Evolutionary conservation across 2,329 filamentous ascomycete species (phyloP).

Genomic region (Xylaria digitata): DNA sequence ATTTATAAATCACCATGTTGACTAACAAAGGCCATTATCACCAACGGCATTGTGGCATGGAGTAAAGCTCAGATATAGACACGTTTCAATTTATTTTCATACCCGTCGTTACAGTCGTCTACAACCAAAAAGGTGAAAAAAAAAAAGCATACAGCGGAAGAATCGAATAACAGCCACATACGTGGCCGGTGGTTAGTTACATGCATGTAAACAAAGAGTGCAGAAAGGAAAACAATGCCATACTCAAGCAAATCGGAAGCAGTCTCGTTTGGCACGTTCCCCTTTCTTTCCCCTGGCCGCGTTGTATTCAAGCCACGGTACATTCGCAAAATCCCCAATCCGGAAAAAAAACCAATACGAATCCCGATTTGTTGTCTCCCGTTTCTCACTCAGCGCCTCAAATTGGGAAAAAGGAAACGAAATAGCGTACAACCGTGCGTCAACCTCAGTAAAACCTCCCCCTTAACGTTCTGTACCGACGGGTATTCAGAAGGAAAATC

Average conservation of each 20-base stretch:
- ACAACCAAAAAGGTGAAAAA: slow-evolving; percentile 11
- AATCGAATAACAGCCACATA: slow-evolving; percentile 6
- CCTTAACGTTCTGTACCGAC: not conserved
- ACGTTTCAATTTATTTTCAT: slow-evolving; percentile 28
- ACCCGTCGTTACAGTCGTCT: slow-evolving; percentile 27
- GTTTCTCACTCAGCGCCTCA: not conserved
- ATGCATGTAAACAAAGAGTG: slow-evolving; percentile 17
- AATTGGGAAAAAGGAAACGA: not conserved
- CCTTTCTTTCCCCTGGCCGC: not conserved
- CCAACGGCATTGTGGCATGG: not conserved
- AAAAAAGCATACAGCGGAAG: slow-evolving; percentile 15
- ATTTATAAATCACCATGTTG: not conserved
- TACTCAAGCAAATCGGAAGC: slow-evolving; percentile 4
- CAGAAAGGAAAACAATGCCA: slow-evolving; percentile 7
- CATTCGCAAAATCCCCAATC: not conserved
- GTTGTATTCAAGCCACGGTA: slow-evolving; percentile 17
- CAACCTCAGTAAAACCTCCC: not conserved
- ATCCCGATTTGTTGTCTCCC: slow-evolving; percentile 1
- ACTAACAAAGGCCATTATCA: not conserved
- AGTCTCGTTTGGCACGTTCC: not conserved
- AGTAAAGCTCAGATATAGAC: slow-evolving; percentile 14
- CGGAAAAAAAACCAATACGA: slow-evolving; percentile 4
- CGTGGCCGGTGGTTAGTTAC: slow-evolving; percentile 1
- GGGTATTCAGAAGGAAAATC: not conserved
- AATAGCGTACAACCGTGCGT: not conserved